Percentiles rank a stretch among this genome's conserved stretches.
These are phyloP conservation scores for Monosporozyma solicola DNA, from an alignment of 805 yeast species.

Conservation along the genomic window DNA sequence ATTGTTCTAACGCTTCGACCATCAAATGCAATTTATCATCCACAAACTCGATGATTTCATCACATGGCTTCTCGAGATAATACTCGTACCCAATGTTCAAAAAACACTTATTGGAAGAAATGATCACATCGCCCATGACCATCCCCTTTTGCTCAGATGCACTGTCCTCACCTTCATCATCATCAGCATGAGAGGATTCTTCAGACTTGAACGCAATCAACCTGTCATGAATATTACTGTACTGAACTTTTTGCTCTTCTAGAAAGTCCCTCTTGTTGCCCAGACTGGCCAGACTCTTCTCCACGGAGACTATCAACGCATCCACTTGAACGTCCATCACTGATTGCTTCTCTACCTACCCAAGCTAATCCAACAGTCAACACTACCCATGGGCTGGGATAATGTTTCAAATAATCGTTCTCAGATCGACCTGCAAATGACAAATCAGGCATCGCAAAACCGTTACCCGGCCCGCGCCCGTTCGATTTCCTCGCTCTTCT, in stretches of 20 bases:
- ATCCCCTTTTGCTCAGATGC: constrained; percentile 13
- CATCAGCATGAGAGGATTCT: not conserved
- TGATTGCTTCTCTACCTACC: not conserved
- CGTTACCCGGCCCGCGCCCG: not conserved
- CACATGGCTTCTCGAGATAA: constrained; percentile 21
- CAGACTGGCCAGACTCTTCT: constrained; percentile 16
- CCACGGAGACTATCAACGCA: constrained; percentile 14
- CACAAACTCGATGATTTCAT: constrained; percentile 20
- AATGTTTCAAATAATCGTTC: too few species aligned
- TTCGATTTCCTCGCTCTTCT: not conserved
- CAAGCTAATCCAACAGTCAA: too few species aligned
- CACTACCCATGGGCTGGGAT: too few species aligned
- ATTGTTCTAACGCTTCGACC: constrained; percentile 34
- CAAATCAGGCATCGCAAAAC: too few species aligned
- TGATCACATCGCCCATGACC: constrained; percentile 26
- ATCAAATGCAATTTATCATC: constrained; percentile 22
- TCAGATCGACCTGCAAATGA: too few species aligned
- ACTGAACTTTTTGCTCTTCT: constrained; percentile 21
- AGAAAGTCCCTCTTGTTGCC: constrained; percentile 20
- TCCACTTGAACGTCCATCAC: constrained; percentile 10
- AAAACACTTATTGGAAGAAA: constrained; percentile 18
- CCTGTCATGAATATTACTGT: constrained; percentile 13
- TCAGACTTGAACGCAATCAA: constrained; percentile 4
- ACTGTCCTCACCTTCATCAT: constrained; percentile 2
- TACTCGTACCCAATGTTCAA: constrained; percentile 28